Base-by-base conservation (phyloP, 139 green algal species). In the Chlorella sp. region DNA sequence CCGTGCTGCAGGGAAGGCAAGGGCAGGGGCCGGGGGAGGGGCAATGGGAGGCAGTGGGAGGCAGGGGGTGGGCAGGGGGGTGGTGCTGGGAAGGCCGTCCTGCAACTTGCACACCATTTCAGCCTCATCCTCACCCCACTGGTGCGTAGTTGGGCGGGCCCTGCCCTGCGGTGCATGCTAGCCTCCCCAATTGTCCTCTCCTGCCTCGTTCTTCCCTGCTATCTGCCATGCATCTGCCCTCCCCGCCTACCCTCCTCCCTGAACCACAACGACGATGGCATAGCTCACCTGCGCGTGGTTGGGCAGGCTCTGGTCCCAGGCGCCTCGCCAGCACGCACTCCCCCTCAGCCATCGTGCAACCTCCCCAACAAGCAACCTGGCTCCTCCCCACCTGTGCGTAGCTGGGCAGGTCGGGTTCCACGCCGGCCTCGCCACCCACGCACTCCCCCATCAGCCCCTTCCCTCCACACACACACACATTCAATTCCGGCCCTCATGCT, bases 361-460 rank as follows among this genome's bases (percentile, higher is more conserved):
- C 48, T 40, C 53, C 81, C 81, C 48, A n/a, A n/a, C n/a, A n/a
- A n/a, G n/a, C 48, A 57, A 57, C 48, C 5, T 57, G 48, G n/a
- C 9, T 57, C 9, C 48, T 5, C 48, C 28, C 32, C 24, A 79
- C 96, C 95, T 99, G 98, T 7, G 97, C 95, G 90, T 99, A 99
- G 94, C 99, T 99, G 81, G 98, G 98, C 81, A 99, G 94, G 93
- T 99, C 98, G 34, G 99, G 97, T 90, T 98, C 96, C 90, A 99
- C 93, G 92, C 99, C 99, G 82, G 98, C 95, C 75, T n/a, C n/a
- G n/a, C n/a, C n/a, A n/a, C n/a, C n/a, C n/a, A n/a, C n/a, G n/a
- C n/a, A n/a, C n/a, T n/a, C n/a, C n/a, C n/a, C n/a, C n/a, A n/a
- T n/a, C n/a, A n/a, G n/a, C n/a, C n/a, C n/a, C n/a, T n/a, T n/a